These are phyloP conservation scores for Ambrosiella beaveri DNA, from an alignment of 2,329 filamentous ascomycete species.

Conservation along the genomic window DNA sequence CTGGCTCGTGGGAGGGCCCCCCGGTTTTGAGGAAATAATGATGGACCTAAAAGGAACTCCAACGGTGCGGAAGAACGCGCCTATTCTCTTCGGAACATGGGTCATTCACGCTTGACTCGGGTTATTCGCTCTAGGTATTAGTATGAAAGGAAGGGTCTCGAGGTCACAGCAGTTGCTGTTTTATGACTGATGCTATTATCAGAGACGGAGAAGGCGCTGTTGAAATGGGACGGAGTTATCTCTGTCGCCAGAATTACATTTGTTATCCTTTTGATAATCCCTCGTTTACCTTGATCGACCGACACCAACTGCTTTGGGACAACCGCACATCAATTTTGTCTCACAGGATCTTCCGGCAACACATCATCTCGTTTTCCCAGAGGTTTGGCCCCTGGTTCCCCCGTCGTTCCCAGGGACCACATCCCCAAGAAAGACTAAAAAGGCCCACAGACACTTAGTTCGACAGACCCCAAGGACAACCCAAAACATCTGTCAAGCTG, in stretches of 20 bases:
- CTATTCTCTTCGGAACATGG: not conserved
- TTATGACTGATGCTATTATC: too few relatives aligned
- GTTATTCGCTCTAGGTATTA: not conserved
- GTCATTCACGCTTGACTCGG: not conserved
- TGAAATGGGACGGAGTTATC: too few relatives aligned
- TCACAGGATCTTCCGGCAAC: not conserved
- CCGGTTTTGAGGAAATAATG: not conserved
- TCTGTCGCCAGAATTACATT: too few relatives aligned
- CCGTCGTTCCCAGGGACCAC: not conserved
- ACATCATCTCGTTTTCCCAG: not conserved
- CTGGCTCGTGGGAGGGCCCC: not conserved
- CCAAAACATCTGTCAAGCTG: too few relatives aligned
- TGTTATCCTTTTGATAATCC: too few relatives aligned
- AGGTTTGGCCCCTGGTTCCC: not conserved
- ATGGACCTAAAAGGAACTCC: not conserved
- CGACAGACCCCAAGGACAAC: too few relatives aligned
- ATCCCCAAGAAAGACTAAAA: not conserved
- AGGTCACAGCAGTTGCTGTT: too few relatives aligned
- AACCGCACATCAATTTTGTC: not conserved
- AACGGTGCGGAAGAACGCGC: slow-evolving; percentile 2
- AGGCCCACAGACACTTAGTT: not conserved
- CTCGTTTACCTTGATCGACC: not conserved
- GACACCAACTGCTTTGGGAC: not conserved
- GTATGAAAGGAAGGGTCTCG: not conserved
- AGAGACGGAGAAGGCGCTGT: too few relatives aligned